Conservation (phyloP, 768 basidiomycete species). For the Kwoniella sp. region DNA sequence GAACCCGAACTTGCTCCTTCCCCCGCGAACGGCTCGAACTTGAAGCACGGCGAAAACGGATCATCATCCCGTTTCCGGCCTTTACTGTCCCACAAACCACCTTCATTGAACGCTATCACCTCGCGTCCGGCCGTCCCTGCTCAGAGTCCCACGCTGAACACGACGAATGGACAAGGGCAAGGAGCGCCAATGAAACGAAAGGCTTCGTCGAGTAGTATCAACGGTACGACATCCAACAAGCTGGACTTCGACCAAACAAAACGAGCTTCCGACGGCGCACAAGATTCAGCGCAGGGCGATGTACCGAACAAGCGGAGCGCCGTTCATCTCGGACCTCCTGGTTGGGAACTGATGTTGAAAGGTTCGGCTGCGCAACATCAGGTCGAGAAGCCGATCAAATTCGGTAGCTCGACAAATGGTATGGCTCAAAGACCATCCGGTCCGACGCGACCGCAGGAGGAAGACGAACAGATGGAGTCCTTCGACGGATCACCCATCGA, state of each 20-base stretch:
- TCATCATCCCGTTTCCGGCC: conserved; percentile 12
- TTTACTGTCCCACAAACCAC: conserved; percentile 10
- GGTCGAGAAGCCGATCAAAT: too few relatives aligned
- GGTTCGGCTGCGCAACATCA: not conserved
- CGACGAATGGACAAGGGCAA: too few relatives aligned
- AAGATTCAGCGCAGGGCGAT: not conserved
- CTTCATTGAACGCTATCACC: conserved; percentile 1
- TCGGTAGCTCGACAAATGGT: not conserved
- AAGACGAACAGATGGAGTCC: not conserved
- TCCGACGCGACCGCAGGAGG: not conserved
- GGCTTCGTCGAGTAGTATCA: too few relatives aligned
- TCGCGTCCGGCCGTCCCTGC: not conserved
- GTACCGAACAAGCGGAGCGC: conserved; percentile 4
- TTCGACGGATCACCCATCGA: not conserved
- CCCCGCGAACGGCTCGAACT: not conserved
- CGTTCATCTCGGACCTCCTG: conserved; percentile 14
- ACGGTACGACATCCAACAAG: not conserved
- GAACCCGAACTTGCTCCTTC: not conserved
- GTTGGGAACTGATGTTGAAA: not conserved
- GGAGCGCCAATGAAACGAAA: too few relatives aligned
- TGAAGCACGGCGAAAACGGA: not conserved
- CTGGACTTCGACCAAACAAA: conserved; percentile 6
- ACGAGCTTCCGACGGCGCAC: not conserved
- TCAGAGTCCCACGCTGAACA: not conserved
- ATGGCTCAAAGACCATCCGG: not conserved